These are phyloP conservation scores for Suillus cothurnatus DNA, from an alignment of 768 basidiomycete species.

Conservation along the genomic window DNA sequence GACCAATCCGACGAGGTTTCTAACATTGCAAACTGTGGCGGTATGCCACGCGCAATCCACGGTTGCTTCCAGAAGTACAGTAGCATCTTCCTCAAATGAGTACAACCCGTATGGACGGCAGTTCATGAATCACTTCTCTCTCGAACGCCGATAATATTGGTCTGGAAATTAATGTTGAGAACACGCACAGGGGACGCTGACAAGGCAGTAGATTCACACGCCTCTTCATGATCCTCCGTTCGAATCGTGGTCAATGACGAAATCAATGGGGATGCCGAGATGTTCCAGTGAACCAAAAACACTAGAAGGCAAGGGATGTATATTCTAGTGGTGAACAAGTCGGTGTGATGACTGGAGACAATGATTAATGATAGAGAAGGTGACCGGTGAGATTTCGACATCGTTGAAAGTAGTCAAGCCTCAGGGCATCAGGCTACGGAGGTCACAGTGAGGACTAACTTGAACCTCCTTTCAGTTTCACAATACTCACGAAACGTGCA, in stretches of 20 bases:
- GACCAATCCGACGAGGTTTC: too few species aligned
- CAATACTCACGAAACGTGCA: background rate
- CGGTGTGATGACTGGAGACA: background rate
- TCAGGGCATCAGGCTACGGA: background rate
- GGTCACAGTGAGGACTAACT: too few species aligned
- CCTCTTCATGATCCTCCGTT: background rate
- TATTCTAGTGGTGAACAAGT: background rate
- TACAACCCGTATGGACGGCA: too few species aligned
- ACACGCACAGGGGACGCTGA: background rate
- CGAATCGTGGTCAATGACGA: background rate
- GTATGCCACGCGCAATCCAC: too few species aligned
- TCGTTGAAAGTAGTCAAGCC: background rate
- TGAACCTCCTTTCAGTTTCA: background rate
- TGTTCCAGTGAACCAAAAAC: background rate
- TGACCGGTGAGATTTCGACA: background rate
- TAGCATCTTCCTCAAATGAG: too few species aligned
- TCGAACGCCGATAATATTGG: background rate
- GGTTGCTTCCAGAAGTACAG: too few species aligned
- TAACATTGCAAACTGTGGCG: too few species aligned
- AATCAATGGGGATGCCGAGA: background rate
- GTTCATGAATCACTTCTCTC: background rate
- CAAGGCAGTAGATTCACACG: background rate
- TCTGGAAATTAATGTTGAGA: background rate
- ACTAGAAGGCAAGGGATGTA: background rate
- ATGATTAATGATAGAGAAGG: background rate